Conservation (phyloP, 768 basidiomycete species). For the Udeniomyces megalosporus region DNA sequence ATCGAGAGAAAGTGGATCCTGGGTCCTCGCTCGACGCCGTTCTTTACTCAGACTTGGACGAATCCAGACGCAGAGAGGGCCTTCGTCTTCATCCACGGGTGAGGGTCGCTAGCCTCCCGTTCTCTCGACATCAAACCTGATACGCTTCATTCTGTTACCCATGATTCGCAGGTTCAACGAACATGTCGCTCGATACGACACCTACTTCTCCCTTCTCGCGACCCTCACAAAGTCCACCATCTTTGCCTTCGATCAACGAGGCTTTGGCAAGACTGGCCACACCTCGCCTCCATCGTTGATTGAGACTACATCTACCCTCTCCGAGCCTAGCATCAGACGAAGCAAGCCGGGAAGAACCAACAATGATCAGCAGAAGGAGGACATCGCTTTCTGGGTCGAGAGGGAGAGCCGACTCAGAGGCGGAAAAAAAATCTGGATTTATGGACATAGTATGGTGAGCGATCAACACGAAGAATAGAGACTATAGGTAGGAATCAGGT, state of each 20-base stretch:
- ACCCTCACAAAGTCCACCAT: constrained; percentile 23
- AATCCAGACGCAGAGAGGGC: neutral
- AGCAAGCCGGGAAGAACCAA: constrained; percentile 1
- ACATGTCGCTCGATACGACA: neutral
- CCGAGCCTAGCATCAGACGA: neutral
- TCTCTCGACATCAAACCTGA: neutral
- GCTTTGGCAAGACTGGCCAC: constrained; percentile 54
- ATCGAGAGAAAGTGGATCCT: neutral
- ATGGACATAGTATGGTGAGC: constrained; percentile 34
- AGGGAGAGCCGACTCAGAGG: constrained; percentile 32
- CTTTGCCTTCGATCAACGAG: constrained; percentile 63
- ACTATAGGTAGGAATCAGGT: too few species aligned
- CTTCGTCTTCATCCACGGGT: neutral
- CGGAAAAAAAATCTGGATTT: constrained; percentile 41
- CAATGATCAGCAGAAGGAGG: constrained; percentile 42
- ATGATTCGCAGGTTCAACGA: neutral
- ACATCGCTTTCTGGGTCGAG: constrained; percentile 48
- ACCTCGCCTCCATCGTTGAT: neutral
- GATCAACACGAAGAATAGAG: too few species aligned
- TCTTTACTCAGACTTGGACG: neutral
- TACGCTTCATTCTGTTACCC: neutral
- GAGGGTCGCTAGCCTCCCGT: neutral
- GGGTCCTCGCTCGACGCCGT: neutral
- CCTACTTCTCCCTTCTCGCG: neutral
- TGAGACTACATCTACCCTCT: neutral